Evolutionary conservation across 1,139 yeast species (phyloP), one percentile per base, ranked within the genome.

Genomic region (Nadsonia commutata): DNA sequence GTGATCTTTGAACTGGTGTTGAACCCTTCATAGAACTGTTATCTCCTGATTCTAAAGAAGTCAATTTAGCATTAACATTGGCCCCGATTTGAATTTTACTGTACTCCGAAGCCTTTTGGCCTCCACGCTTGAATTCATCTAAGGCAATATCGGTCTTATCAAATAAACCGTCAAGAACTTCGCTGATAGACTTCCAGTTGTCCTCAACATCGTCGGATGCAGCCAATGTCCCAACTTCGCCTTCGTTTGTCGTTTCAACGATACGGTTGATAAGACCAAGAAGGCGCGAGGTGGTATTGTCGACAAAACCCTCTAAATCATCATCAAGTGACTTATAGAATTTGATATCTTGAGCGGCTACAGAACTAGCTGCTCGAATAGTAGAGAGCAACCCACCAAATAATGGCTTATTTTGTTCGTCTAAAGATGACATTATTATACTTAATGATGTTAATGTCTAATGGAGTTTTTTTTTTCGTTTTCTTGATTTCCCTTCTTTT

Each of bases 311-410:
- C 4, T 72, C 65, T 22, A 82, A 57, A 0, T 60, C 56, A 2
- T 67, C 55, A 55, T 85, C 94, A n/a, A 86, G 59, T 39, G 86
- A 74, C 44, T 71, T 71, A 62, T 78, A 76, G 55, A 88, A 90
- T 39, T 71, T 72, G 20, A 86, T 72, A 64, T 90, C 98, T 50
- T 83, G 85, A 0, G 85, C 76, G 2, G 86, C 81, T 39, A 90
- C 63, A 2, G 82, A 75, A 4, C 80, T 67, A 0, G 95, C 75
- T 1, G 83, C 72, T 49, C 95, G 69, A 33, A 85, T 76, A 1
- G 80, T 68, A 27, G 55, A 45, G 36, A 56, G 49, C 42, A 57
- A 45, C 3, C 56, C 46, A 18, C 48, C 44, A 31, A 52, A 51
- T 7, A 54, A 46, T 19, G 52, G 50, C 43, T 52, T 49, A 38